Evolutionary conservation across 176 grass and related monocot genomes (phyloP), one percentile per base, ranked within the genome.

Genomic region (Musa itinerans): DNA sequence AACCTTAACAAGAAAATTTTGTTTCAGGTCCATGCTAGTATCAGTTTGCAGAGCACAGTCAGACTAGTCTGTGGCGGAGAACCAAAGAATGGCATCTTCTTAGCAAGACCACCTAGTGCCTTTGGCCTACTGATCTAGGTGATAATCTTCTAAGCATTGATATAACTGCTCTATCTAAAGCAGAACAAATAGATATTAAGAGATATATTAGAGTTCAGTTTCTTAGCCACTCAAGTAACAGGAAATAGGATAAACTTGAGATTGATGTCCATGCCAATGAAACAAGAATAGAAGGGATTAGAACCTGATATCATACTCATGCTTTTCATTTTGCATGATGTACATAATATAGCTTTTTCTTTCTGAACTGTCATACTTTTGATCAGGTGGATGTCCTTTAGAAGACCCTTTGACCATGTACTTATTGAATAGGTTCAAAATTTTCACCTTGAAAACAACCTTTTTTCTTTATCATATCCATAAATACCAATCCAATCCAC

Each of bases 61-160:
- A 14, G 79, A 70, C 49, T 89, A 73, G 78, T 90, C 87, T 59
- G 34, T 78, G 63, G 21, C 78, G 0, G 80, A 93, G 68, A 66
- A 68, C 69, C 34, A 43, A 6, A 43, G 85, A 79, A 78, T 61
- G 13, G 86, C 85, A 80, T 76, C 81, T 73, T 57, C 85, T 70
- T 86, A 86, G 72, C 80, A 62, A 68, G 83, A 83, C 83, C 80
- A 76, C 50, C 57, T 74, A 8, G 62, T 53, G 21, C 71, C 54
- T 68, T 67, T 71, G 51, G 34, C 34, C 73, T 77, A 77, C 58
- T 34, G 70, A 65, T 80, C 74, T 21, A 81, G 53, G 75, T 77
- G 24, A 43, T 3, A 43, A 43, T 43, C 10, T 50, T 55, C 2
- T 74, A 50, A 0, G 11, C 73, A 1, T 10, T 34, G 13, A 55